Conservation (phyloP, 805 yeast genomes). For the Metschnikowia lachancei region DNA sequence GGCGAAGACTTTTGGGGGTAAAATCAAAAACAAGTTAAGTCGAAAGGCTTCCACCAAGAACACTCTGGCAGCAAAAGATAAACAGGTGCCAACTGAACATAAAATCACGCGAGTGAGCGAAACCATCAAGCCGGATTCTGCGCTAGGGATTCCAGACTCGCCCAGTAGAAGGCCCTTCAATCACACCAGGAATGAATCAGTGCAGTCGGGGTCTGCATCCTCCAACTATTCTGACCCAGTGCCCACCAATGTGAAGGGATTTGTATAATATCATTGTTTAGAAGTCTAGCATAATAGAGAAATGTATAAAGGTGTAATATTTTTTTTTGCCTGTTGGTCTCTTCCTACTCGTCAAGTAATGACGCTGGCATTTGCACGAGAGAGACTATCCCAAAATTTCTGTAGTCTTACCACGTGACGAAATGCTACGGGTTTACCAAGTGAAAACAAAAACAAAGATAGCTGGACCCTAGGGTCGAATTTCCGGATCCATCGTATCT, state of each 20-base stretch:
- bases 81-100: not conserved
- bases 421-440: constrained; percentile 5
- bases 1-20: constrained; percentile 14
- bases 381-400: constrained; percentile 11
- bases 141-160: constrained; percentile 4
- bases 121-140: constrained; percentile 10
- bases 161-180: constrained; percentile 8
- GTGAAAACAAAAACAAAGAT: constrained; percentile 9
- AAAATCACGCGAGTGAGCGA: constrained; percentile 18
- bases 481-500: constrained; percentile 6
- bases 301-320: too few relatives aligned
- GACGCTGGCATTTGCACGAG: not conserved
- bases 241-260: constrained; percentile 15
- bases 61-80: not conserved
- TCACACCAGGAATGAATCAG: constrained; percentile 13
- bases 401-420: constrained; percentile 11
- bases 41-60: constrained; percentile 9
- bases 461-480: constrained; percentile 10
- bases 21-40: constrained; percentile 14
- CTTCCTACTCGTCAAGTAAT: not conserved
- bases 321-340: too few relatives aligned
- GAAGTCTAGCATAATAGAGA: not conserved
- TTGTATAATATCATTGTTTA: constrained; percentile 9
- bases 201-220: constrained; percentile 14
- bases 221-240: constrained; percentile 15